Base-by-base conservation (phyloP, 306 rosid genomes). In the Clitoria ternatea region DNA sequence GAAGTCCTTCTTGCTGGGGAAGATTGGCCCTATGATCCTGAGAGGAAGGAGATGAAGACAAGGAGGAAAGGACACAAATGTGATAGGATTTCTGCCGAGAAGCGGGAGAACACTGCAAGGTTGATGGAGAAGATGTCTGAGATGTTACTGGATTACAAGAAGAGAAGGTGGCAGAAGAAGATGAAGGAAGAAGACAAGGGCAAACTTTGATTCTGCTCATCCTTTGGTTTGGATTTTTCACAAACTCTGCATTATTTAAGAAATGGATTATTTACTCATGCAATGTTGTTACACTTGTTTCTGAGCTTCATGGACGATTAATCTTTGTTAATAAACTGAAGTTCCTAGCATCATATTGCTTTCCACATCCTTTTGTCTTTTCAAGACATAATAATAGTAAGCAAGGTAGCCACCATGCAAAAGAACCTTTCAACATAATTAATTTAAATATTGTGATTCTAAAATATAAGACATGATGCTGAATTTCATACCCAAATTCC, bases 171-270 rank as follows among this genome's bases (percentile, higher is more conserved):
- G 98, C 91, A 79, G 83, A 90, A 90, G 88, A 90, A 86, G 96
- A 92, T 92, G 96, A 90, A 92, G 85, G 96, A 90, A 73, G 98
- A 90, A 79, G 92, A 90, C 80, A 92, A 92, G 86, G 69, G 23
- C 39, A 90, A 86, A 30, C 43, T 10, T 37, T 84, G 66, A 77
- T 68, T 66, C 61, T 52, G 13, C 52, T 66, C 22, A 24, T 5
- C 24, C 26, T 30, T 15, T 55, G 26, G 10, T 53, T 23, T 44
- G 32, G 0, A 54, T 54, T 27, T 13, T 39, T 15, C 49, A 50
- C 3, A 59, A 52, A 56, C 63, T 32, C 0, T 77, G 56, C 30
- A 14, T 35, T 45, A 43, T 54, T 45, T 26, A 43, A 56, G 44
- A 29, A 23, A 24, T 76, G 39, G 42, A 30, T 35, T n/a, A 32